Evolutionary conservation across 2,329 filamentous ascomycete genomes (phyloP), one percentile per base, ranked within the genome.

Genomic region (Phialophora expanda): DNA sequence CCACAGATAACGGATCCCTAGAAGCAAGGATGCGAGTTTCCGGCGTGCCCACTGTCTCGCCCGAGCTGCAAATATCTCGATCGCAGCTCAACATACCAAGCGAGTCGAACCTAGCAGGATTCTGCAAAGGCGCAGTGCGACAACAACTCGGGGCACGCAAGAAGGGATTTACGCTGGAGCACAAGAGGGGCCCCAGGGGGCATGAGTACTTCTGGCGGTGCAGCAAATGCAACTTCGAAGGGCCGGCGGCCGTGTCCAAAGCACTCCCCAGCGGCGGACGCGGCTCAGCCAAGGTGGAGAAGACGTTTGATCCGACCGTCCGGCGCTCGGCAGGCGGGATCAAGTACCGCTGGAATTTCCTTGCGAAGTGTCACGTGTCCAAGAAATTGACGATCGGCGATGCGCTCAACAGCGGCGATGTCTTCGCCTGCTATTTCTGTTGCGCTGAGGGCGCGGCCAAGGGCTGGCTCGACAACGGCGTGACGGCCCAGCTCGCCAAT

Each of bases 361-460:
- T 83, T 2, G 81, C 81, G 14, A 83, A 83, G 68, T 77, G 73
- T 14, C 81, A 83, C 70, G 74, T 81, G 4, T 65, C 75, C 4
- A 73, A 75, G 66, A 76, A 75, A 57, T 73, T 74, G 26, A 71
- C 72, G 1, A 60, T 62, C 24, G 60, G 72, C 68, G 56, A 73
- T 68, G 59, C 65, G 34, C 53, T 58, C 26, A 67, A 68, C 50
- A 65, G 56, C 44, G 56, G 56, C 55, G 65, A 64, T 14, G 72
- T 70, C 2, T 82, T 77, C 70, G 80, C 77, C 28, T 83, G 81
- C 69, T 76, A 82, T 32, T 82, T 82, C 69, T 83, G 81, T 69
- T 79, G 78, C 61, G 77, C 78, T 12, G 72, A 76, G 67, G 74
- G 73, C 26, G 73, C 73, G 32, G 74, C 74, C 1, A 74, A 64